These are phyloP conservation scores for Curvularia sp. DNA, from an alignment of 2,329 filamentous ascomycete genomes.

Conservation along the genomic window DNA sequence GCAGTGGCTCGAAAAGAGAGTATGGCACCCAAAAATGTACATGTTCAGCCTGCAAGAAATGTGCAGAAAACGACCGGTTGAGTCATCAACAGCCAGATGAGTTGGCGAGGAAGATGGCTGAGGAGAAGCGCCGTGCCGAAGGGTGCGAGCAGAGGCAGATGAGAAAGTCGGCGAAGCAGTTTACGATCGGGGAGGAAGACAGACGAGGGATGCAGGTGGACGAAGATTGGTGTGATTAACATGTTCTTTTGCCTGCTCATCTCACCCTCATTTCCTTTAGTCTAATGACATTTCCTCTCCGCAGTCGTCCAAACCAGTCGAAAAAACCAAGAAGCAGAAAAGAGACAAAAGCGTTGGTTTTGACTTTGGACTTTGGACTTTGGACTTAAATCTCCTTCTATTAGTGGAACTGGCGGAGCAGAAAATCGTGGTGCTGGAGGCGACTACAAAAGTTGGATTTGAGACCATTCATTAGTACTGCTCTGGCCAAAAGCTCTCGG, in stretches of 20 bases:
- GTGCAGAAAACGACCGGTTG: no score
- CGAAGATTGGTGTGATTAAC: neutral
- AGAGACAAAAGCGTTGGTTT: neutral
- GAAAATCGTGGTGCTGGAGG: neutral
- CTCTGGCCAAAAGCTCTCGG: neutral
- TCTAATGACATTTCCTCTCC: no score
- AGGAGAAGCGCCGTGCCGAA: neutral
- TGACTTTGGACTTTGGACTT: neutral
- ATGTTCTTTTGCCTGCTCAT: no score
- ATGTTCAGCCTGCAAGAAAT: no score
- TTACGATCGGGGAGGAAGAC: neutral
- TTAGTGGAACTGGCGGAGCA: neutral
- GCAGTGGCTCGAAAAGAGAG: no score
- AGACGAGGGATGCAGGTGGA: neutral
- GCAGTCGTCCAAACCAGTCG: no score
- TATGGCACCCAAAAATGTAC: no score
- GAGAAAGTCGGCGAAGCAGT: neutral
- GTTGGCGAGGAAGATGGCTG: neutral
- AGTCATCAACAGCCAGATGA: no score
- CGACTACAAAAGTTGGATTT: neutral
- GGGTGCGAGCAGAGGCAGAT: neutral
- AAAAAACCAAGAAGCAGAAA: no score
- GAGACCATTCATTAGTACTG: neutral
- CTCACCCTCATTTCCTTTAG: no score
- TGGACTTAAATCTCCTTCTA: neutral